Evolutionary conservation across 805 yeast species (phyloP).

Genomic region (Saturnispora hagleri): DNA sequence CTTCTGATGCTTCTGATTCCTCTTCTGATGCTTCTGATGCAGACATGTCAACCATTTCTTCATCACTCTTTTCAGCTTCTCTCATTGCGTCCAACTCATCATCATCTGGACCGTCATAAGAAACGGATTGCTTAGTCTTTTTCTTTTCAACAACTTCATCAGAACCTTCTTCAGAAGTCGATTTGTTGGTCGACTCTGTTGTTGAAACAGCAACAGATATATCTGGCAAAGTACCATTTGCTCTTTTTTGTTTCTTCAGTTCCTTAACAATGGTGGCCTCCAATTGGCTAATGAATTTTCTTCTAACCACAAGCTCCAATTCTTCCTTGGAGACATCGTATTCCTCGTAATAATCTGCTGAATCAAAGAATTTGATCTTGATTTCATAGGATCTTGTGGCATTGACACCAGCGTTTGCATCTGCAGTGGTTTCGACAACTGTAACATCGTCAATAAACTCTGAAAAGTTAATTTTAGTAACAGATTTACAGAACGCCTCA

Average conservation of each 20-base stretch:
- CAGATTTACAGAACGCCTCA: constrained; percentile 84
- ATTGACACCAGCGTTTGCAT: constrained; percentile 30
- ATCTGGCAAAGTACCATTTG: constrained; percentile 42
- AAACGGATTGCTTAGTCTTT: constrained; percentile 75
- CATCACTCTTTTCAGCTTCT: constrained; percentile 69
- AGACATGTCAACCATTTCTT: constrained; percentile 44
- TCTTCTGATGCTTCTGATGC: constrained; percentile 35
- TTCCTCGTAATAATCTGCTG: constrained; percentile 71
- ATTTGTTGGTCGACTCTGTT: constrained; percentile 33
- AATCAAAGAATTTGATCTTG: constrained; percentile 64
- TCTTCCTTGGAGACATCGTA: constrained; percentile 80
- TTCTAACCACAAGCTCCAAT: constrained; percentile 59
- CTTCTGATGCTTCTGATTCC: constrained; percentile 31
- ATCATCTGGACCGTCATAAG: constrained; percentile 92
- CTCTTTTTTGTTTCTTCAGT: constrained; percentile 67
- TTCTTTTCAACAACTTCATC: constrained; percentile 48
- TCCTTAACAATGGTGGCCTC: constrained; percentile 73
- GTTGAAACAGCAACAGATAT: constrained; percentile 66
- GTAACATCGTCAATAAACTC: constrained; percentile 80
- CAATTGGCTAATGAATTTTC: constrained; percentile 56
- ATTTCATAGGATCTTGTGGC: constrained; percentile 66
- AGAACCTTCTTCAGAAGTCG: constrained; percentile 26
- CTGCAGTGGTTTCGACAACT: constrained; percentile 83
- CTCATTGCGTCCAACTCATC: constrained; percentile 88
- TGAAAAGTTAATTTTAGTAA: constrained; percentile 74